Conservation (phyloP, 108 stramenopile genomes). For the Fistulifera pelliculosa region DNA sequence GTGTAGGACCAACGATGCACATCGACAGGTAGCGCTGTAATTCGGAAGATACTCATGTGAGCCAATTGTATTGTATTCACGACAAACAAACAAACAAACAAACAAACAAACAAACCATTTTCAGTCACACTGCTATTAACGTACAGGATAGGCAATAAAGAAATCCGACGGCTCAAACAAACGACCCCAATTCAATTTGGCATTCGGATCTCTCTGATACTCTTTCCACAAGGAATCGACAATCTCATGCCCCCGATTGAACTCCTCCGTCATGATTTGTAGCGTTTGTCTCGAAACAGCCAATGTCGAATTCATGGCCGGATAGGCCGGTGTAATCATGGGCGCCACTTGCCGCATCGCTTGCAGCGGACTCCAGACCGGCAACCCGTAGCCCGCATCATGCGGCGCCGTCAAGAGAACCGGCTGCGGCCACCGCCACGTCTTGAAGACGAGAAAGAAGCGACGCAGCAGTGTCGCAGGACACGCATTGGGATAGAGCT, state of each 20-base stretch:
- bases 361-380: conserved; percentile 51
- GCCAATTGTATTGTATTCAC: not conserved
- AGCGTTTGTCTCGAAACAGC: conserved; percentile 78
- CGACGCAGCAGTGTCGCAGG: conserved; percentile 77
- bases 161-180: conserved; percentile 93
- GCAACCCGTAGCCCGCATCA: conserved; percentile 74
- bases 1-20: conserved; percentile 85
- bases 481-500: conserved; percentile 87
- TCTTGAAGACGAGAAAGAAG: conserved; percentile 88
- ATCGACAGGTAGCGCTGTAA: conserved; percentile 77
- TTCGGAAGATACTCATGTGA: not conserved
- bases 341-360: conserved; percentile 82
- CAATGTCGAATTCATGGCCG: conserved; percentile 96
- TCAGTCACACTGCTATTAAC: not conserved
- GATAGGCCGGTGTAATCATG: conserved; percentile 98
- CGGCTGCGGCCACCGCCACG: conserved; percentile 87
- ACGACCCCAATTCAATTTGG: conserved; percentile 58
- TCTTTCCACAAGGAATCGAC: conserved; percentile 70
- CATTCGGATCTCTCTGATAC: conserved; percentile 30
- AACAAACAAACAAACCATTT: too few relatives aligned
- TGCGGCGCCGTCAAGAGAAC: conserved; percentile 80
- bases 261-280: conserved; percentile 81
- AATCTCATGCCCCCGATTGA: conserved; percentile 65
- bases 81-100: not conserved
- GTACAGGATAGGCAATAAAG: conserved; percentile 82